A percentile compares a stretch with the other conserved stretches of the same genome.
phyloP scores from a whole-genome alignment of 116 monocot species.

The Thalassia testudinum region DNA sequence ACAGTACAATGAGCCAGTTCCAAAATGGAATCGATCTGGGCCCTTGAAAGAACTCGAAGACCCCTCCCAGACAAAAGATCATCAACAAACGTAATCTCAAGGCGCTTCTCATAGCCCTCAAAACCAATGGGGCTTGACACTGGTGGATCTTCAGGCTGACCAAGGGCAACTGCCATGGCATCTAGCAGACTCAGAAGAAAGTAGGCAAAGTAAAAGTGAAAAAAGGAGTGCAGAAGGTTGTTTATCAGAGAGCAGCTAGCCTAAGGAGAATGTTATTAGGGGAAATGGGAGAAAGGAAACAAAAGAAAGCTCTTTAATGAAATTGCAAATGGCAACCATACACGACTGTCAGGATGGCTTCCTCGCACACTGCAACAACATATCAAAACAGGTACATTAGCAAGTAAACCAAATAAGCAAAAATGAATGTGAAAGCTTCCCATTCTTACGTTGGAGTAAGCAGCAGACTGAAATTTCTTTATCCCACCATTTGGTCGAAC shows the following conservation, averaged over 20 bases:
- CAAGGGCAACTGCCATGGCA: constrained; percentile 2
- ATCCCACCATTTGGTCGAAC: constrained; percentile 88
- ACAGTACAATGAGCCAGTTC: constrained; percentile 55
- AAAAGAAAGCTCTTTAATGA: constrained; percentile 21
- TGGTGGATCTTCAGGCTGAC: constrained; percentile 1
- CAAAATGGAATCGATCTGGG: constrained; percentile 53
- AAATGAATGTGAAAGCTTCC: not conserved
- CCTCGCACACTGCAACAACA: constrained; percentile 52
- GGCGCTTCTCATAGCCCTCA: constrained; percentile 74
- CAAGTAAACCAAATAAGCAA: not conserved
- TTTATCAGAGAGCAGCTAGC: constrained; percentile 30
- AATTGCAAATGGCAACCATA: not conserved
- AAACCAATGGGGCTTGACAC: constrained; percentile 45
- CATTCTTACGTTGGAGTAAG: constrained; percentile 87
- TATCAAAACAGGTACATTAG: not conserved
- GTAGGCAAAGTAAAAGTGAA: not conserved
- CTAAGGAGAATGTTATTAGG: constrained; percentile 5
- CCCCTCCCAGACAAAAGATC: constrained; percentile 23
- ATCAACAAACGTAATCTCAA: constrained; percentile 54
- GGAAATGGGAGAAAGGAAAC: constrained; percentile 5
- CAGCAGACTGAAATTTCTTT: constrained; percentile 95
- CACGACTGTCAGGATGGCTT: constrained; percentile 76
- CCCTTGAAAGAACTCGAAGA: constrained; percentile 37
- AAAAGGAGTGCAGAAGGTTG: constrained; percentile 1
- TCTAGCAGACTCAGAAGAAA: not conserved